Conservation (phyloP, 176 grass and related monocot genomes). For the Carex cristatella region DNA sequence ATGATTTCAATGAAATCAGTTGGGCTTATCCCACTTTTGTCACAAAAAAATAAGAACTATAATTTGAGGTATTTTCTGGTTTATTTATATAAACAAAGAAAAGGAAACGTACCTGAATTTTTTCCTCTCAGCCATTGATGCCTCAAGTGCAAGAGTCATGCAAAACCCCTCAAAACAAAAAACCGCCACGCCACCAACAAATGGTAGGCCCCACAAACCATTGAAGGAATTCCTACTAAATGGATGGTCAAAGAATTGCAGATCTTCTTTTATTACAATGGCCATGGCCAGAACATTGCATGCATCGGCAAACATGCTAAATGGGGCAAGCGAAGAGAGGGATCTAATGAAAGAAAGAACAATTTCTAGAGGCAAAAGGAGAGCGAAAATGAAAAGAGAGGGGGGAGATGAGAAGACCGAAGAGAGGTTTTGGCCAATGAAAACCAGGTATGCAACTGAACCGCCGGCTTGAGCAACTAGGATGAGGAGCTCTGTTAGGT, state of each 20-base stretch:
- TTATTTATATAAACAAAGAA: not conserved
- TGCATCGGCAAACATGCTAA: conserved; percentile 79
- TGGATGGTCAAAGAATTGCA: conserved; percentile 50
- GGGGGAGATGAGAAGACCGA: conserved; percentile 40
- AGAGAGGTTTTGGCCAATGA: conserved; percentile 88
- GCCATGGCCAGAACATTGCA: conserved; percentile 86
- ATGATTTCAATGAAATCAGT: no score
- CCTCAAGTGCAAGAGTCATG: conserved; percentile 82
- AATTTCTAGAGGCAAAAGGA: conserved; percentile 71
- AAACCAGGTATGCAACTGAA: conserved; percentile 73
- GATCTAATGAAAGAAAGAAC: conserved; percentile 73
- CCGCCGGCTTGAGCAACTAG: conserved; percentile 68
- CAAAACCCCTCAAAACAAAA: conserved; percentile 96
- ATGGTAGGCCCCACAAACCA: conserved; percentile 57
- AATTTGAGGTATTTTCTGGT: not conserved
- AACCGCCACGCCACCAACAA: conserved; percentile 56
- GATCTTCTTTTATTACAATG: conserved; percentile 77
- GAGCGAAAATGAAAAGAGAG: conserved; percentile 59
- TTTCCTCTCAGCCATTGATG: conserved; percentile 70
- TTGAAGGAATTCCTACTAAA: conserved; percentile 75
- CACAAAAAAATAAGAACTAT: no score
- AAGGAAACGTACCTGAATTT: conserved; percentile 38
- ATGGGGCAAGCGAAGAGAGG: conserved; percentile 61
- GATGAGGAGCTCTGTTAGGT: conserved; percentile 72
- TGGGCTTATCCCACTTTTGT: no score